Evolutionary conservation across 2,329 filamentous ascomycete species (phyloP).

Genomic region (Neonectria magnoliae): DNA sequence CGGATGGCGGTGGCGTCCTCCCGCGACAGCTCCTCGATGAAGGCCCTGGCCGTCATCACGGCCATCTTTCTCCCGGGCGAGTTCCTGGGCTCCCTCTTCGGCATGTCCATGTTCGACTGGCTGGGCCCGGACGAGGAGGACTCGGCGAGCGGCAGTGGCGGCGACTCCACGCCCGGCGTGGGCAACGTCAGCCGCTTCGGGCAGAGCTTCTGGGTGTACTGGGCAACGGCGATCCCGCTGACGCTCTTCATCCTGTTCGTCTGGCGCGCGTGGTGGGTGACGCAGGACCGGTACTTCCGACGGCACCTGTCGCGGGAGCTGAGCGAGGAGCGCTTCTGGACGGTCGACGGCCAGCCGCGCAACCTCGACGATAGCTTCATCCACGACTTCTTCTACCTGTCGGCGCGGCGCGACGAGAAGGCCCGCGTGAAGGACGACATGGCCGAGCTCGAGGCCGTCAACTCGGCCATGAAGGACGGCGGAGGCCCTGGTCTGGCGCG

Average conservation of each 20-base stretch:
- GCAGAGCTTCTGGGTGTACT: slow-evolving; percentile 58
- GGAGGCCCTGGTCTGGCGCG: slow-evolving; percentile 3
- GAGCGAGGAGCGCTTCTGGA: slow-evolving; percentile 61
- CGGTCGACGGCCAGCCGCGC: slow-evolving; percentile 54
- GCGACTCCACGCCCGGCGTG: slow-evolving; percentile 2
- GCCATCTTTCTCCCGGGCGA: slow-evolving; percentile 60
- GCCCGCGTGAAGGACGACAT: slow-evolving; percentile 26
- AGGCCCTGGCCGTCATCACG: slow-evolving; percentile 58
- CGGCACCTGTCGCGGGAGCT: slow-evolving; percentile 57
- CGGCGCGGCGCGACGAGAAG: slow-evolving; percentile 48
- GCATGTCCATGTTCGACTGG: slow-evolving; percentile 60
- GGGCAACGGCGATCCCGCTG: slow-evolving; percentile 55
- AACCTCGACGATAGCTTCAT: slow-evolving; percentile 54
- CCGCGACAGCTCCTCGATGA: slow-evolving; percentile 59
- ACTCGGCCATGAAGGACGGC: slow-evolving; percentile 31
- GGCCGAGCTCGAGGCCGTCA: slow-evolving; percentile 32
- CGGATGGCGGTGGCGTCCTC: slow-evolving; percentile 53
- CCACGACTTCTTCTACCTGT: slow-evolving; percentile 56
- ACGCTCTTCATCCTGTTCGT: slow-evolving; percentile 53
- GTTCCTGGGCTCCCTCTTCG: slow-evolving; percentile 57
- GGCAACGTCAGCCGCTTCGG: slow-evolving; percentile 45
- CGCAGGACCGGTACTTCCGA: slow-evolving; percentile 57
- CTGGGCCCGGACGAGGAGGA: slow-evolving; percentile 48
- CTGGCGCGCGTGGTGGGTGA: slow-evolving; percentile 60
- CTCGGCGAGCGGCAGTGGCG: neutral